Percentiles rank a stretch among this genome's conserved stretches.
Conservation (phyloP, 805 yeast genomes). For the Teunomyces pallodes region DNA sequence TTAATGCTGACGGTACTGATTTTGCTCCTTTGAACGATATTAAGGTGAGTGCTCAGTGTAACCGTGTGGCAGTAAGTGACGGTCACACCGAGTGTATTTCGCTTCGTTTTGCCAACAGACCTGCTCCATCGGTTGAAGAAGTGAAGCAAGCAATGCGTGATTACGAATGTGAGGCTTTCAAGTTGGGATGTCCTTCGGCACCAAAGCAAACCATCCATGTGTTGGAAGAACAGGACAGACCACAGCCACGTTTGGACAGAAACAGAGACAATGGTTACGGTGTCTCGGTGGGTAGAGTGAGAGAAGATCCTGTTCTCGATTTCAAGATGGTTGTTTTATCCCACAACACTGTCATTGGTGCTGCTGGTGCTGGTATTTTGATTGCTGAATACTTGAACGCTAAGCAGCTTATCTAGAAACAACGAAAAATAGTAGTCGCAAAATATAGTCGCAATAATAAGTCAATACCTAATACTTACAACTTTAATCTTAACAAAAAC, state of each 20-base stretch:
- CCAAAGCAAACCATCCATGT: constrained; percentile 92
- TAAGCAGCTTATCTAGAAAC: constrained; percentile 60
- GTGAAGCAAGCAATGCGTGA: constrained; percentile 67
- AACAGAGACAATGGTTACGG: constrained; percentile 93
- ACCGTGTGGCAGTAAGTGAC: constrained; percentile 94
- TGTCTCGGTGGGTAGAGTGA: constrained; percentile 90
- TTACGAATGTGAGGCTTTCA: constrained; percentile 80
- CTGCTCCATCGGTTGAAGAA: constrained; percentile 81
- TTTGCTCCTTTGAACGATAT: constrained; percentile 66
- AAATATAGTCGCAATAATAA: neutral
- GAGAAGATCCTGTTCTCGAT: constrained; percentile 92
- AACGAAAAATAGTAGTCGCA: neutral
- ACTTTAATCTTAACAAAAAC: neutral
- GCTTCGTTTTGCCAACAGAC: constrained; percentile 73
- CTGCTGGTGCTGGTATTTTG: constrained; percentile 97
- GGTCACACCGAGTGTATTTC: constrained; percentile 97
- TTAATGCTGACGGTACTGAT: constrained; percentile 50
- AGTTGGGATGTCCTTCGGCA: constrained; percentile 83
- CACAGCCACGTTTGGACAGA: constrained; percentile 96
- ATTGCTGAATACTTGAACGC: constrained; percentile 88
- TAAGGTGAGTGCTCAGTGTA: constrained; percentile 92
- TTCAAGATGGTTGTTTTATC: constrained; percentile 96
- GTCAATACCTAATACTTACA: neutral
- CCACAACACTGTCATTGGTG: constrained; percentile 96
- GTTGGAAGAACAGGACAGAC: constrained; percentile 87